These are phyloP conservation scores for Gonium pectorale DNA, from an alignment of 139 green algal genomes.

Conservation along the genomic window DNA sequence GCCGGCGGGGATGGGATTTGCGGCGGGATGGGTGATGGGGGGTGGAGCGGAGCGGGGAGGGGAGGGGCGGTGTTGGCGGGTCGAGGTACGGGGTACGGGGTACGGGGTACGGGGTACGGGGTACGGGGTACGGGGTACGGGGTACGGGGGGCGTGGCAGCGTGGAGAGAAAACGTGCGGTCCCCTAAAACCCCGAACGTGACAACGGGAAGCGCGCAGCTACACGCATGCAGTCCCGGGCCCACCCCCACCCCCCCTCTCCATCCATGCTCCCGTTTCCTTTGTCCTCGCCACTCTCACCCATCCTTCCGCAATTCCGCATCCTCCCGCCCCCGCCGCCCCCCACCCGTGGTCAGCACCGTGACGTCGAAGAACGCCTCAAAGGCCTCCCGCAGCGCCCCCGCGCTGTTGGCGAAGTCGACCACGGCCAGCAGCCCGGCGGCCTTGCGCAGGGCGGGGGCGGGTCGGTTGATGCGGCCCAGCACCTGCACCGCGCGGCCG, in stretches of 20 bases:
- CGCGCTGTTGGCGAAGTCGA: slow-evolving; percentile 63
- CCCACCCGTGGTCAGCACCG: slow-evolving; percentile 49
- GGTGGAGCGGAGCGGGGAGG: not conserved
- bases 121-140: too few species aligned
- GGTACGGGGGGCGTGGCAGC: too few species aligned
- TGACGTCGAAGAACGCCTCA: slow-evolving; percentile 52
- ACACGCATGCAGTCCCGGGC: too few species aligned
- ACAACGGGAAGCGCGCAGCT: too few species aligned
- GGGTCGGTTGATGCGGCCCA: slow-evolving; percentile 51
- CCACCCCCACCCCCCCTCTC: too few species aligned
- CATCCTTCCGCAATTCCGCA: not conserved
- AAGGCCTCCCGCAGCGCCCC: slow-evolving; percentile 52
- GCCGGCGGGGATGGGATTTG: not conserved
- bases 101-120: too few species aligned
- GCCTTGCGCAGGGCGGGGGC: slow-evolving; percentile 40
- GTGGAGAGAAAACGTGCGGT: too few species aligned
- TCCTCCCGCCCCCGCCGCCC: not conserved
- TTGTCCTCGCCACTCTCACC: not conserved
- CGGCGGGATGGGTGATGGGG: not conserved
- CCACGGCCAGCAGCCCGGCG: slow-evolving; percentile 38
- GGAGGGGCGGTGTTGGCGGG: too few species aligned
- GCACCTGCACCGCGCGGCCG: slow-evolving; percentile 51
- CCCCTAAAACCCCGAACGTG: too few species aligned
- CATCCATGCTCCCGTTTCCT: too few species aligned
- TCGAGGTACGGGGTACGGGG: not conserved